Base-by-base conservation (phyloP, 2,329 filamentous ascomycete species). In the Lachnum nothofagi region DNA sequence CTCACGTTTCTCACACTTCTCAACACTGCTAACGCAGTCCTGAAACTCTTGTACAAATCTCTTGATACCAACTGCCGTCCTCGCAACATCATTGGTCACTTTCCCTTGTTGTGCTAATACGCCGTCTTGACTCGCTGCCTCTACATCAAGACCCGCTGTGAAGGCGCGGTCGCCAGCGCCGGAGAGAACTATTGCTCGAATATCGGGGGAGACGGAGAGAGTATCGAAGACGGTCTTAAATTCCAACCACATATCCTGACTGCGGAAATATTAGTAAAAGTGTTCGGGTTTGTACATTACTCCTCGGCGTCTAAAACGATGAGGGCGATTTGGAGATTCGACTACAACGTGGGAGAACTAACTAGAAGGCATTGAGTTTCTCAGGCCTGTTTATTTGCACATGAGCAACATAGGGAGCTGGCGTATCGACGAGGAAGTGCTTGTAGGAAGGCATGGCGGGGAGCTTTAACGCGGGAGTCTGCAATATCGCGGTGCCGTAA, bases 321-420 rank as follows among this genome's bases (percentile, higher is more conserved):
- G n/a, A n/a, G n/a, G n/a, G n/a, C n/a, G n/a, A n/a, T n/a, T n/a
- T n/a, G n/a, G n/a, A n/a, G n/a, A n/a, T n/a, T n/a, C n/a, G n/a
- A n/a, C n/a, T n/a, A n/a, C n/a, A n/a, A n/a, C n/a, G n/a, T n/a
- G n/a, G n/a, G n/a, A 23, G 20, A 7, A 39, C 37, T 12, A 12
- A 39, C 37, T 82, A 78, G 68, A 95, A 96, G 56, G 91, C 83
- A 68, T 97, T 97, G 67, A 96, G 73, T 72, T 95, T 95, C 57
- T 80, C 69, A 1, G 91, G 82, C 1, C 91, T 80, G 72, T 94
- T 91, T 70, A 95, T 95, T 70, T 96, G 85, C 51, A 97, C 86
- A 66, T 95, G 88, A n/a, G 84, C 87, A 42, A 96, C 84, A 71
- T 82, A 82, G 62, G 84, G 77, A 31, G 71, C 63, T 0, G 90